Evolutionary conservation across 2,329 filamentous ascomycete species (phyloP), one percentile per base, ranked within the genome.

Genomic region (Aureobasidium sp.): DNA sequence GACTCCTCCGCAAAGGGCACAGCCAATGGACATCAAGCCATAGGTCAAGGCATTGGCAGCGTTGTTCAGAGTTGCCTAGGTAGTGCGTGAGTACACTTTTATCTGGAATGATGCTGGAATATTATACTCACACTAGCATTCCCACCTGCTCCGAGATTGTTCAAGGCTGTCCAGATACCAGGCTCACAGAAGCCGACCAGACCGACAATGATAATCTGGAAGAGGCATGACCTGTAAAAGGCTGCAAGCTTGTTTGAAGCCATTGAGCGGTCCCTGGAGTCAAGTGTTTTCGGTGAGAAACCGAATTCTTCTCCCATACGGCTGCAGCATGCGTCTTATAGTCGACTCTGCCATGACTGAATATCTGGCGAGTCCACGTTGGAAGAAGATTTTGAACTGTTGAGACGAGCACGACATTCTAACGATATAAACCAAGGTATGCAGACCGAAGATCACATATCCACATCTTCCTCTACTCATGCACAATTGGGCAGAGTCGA

Each of bases 151-250:
- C 50, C 38, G 11, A 53, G 24, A 37, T 42, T 53, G 21, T 53
- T 53, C 6, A 53, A 24, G 24, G 50, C 50, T 14, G 38, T 53
- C 50, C 37, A 53, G 14, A 53, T 53, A 30, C 50, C 50, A 34
- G 50, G 50, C 39, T 53, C 37, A 42, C 37, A 42, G 16, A 53
- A 44, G 29, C 37, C 30, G 38, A 53, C 39, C 3, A 53, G 50
- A 19, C 50, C 50, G 37, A 53, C 50, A 25, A 53, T 42, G 38
- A 53, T 35, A 4, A 49, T 67, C 57, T 75, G 73, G 22, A 42
- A 42, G 14, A 42, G 39, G 27, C 39, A 42, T n/a, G 39, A 42
- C 39, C 39, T 10, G 24, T 42, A 42, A 8, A 42, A 25, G 21
- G 19, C 2, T 25, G 12, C 8, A 14, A 42, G 8, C n/a, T 42